Percentiles rank a stretch among this genome's conserved stretches.
Conservation (phyloP, 805 yeast species). For the Pichia scutulata region DNA sequence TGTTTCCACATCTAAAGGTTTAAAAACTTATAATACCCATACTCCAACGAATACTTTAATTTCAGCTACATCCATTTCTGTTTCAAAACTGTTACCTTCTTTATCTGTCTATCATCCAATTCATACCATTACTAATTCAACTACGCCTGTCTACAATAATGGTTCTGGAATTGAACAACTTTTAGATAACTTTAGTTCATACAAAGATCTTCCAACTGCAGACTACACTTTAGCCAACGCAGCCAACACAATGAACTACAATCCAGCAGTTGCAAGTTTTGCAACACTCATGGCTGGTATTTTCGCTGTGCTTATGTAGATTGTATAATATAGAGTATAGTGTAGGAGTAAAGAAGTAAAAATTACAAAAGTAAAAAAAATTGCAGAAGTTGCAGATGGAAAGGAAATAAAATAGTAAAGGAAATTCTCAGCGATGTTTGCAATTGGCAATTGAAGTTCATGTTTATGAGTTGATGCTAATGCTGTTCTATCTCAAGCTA, state of each 20-base stretch:
- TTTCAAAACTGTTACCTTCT: not conserved
- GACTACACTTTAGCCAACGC: constrained; percentile 18
- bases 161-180: not conserved
- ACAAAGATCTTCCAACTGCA: constrained; percentile 18
- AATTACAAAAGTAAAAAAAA: not conserved
- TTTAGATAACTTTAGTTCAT: constrained; percentile 15
- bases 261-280: not conserved
- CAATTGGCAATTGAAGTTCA: not conserved
- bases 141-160: not conserved
- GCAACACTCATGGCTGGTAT: not conserved
- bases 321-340: not conserved
- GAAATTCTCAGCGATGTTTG: not conserved
- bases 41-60: not conserved
- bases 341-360: too few relatives aligned
- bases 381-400: not conserved
- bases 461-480: not conserved
- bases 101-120: not conserved
- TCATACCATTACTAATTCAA: not conserved
- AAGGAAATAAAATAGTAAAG: not conserved
- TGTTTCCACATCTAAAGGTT: not conserved
- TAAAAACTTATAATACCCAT: not conserved
- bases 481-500: not conserved
- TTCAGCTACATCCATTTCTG: not conserved
- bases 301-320: not conserved
- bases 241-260: not conserved